A percentile compares a stretch with the other conserved stretches of the same genome.
These are phyloP conservation scores for Pyricularia sp. DNA, from an alignment of 2,329 filamentous ascomycete species.

Conservation along the genomic window DNA sequence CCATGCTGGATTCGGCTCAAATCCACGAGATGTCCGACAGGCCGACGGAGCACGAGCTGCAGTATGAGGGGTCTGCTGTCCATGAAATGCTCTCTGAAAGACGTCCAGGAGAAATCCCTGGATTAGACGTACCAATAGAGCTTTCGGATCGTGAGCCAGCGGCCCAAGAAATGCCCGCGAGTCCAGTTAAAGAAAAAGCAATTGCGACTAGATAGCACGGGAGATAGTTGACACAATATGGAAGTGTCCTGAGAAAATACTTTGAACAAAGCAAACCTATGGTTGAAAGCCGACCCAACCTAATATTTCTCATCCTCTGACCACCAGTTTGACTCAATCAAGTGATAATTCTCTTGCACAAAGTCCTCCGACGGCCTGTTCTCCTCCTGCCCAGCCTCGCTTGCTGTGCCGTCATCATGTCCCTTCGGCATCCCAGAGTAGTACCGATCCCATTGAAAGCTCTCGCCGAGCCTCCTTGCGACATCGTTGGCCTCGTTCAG, in stretches of 20 bases:
- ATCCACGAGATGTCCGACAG: background rate
- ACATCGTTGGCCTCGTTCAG: slow-evolving; percentile 42
- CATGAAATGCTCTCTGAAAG: background rate
- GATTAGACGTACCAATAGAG: background rate
- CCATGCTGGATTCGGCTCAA: background rate
- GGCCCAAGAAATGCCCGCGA: background rate
- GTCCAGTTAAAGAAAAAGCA: background rate
- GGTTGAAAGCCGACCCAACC: background rate
- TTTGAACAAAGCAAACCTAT: background rate
- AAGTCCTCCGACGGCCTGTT: background rate
- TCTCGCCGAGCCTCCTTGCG: slow-evolving; percentile 17
- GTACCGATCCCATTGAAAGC: slow-evolving; percentile 7
- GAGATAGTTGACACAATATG: no score
- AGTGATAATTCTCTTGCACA: background rate
- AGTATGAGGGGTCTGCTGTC: background rate
- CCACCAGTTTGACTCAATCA: background rate
- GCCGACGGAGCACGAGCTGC: background rate
- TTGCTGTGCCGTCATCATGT: background rate
- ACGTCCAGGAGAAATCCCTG: background rate
- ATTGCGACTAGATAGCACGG: background rate
- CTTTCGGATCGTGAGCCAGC: background rate
- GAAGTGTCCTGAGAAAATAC: background rate
- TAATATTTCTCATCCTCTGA: background rate
- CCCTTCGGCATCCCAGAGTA: background rate
- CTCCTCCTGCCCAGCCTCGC: background rate